phyloP scores from a whole-genome alignment of 2,329 filamentous ascomycete species.

The Neoarthrinium moseri region DNA sequence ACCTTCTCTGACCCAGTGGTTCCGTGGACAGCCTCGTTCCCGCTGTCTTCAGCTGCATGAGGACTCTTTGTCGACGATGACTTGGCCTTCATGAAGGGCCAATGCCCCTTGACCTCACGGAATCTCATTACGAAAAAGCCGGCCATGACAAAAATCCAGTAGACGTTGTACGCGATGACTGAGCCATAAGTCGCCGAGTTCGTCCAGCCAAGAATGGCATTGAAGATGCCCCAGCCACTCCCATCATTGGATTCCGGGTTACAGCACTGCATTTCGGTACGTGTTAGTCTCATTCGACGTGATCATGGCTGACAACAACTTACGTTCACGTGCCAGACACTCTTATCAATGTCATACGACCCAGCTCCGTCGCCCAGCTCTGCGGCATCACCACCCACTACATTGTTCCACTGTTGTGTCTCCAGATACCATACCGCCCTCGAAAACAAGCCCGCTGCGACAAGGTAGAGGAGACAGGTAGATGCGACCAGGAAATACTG shows the following conservation, averaged over 20 bases:
- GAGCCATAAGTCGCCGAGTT: conserved; percentile 88
- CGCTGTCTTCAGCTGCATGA: too few species aligned
- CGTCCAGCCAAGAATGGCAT: conserved; percentile 81
- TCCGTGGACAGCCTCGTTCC: too few species aligned
- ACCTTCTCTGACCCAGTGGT: too few species aligned
- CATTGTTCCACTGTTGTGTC: conserved; percentile 64
- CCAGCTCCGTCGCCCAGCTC: conserved; percentile 61
- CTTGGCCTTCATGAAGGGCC: conserved; percentile 37
- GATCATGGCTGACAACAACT: conserved; percentile 38
- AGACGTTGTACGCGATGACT: conserved; percentile 83
- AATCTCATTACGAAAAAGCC: conserved; percentile 65
- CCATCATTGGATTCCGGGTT: conserved; percentile 71
- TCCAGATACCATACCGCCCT: conserved; percentile 75
- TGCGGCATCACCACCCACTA: conserved; percentile 56
- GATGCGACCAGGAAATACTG: conserved; percentile 80
- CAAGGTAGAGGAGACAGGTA: conserved; percentile 80
- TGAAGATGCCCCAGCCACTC: conserved; percentile 84
- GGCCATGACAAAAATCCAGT: conserved; percentile 74
- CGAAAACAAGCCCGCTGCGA: conserved; percentile 80
- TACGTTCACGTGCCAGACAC: conserved; percentile 81
- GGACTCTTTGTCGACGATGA: too few species aligned
- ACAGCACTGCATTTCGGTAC: conserved; percentile 63
- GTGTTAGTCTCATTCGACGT: conserved; percentile 5
- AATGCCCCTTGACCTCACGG: conserved; percentile 57
- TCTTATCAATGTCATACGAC: conserved; percentile 75